Percentiles rank a stretch among this genome's conserved stretches.
phyloP scores from a whole-genome alignment of 2,329 filamentous ascomycete genomes.

The Ophiostoma tasmaniense region DNA sequence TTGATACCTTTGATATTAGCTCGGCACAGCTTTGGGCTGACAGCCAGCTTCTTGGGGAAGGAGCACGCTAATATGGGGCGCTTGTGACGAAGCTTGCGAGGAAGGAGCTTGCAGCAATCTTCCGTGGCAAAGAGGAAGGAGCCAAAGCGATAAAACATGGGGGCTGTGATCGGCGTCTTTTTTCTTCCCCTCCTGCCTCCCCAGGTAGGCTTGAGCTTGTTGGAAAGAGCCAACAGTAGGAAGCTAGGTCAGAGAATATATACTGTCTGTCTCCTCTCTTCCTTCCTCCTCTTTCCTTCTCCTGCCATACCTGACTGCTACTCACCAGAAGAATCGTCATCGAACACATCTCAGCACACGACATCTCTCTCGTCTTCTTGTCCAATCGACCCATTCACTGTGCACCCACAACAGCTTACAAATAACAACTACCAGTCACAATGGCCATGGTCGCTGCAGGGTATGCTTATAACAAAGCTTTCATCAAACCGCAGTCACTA shows the following conservation, averaged over 20 bases:
- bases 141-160: neutral
- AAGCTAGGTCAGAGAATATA: neutral
- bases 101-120: neutral
- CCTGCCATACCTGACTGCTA: neutral
- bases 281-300: neutral
- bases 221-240: too few species aligned
- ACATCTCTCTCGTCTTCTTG: neutral
- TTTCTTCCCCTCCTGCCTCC: neutral
- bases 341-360: neutral
- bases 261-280: neutral
- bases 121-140: neutral
- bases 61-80: neutral
- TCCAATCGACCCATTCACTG: neutral
- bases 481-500: too few species aligned
- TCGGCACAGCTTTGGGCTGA: neutral
- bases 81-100: neutral
- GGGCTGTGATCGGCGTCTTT: neutral
- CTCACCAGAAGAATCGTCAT: neutral
- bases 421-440: neutral
- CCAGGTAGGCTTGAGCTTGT: neutral
- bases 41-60: neutral
- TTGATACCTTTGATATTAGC: neutral
- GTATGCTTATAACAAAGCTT: too few species aligned
- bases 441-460: neutral
- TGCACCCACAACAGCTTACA: neutral